These are phyloP conservation scores for Eurotiales sp. DNA, from an alignment of 2,329 filamentous ascomycete species.

Conservation along the genomic window DNA sequence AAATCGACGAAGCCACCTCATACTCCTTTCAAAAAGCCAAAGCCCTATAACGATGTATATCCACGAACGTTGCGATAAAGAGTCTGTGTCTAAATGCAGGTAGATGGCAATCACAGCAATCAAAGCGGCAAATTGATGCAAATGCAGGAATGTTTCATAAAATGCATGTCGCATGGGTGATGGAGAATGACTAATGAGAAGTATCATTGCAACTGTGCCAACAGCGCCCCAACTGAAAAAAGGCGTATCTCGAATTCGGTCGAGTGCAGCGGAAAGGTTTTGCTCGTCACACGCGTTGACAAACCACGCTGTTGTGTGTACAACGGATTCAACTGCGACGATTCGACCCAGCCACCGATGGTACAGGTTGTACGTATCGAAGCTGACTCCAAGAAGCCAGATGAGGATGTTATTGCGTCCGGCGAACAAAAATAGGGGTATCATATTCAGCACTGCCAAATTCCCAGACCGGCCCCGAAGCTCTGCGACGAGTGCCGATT, in stretches of 20 bases:
- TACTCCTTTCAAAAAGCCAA: slow-evolving; percentile 42
- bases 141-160: slow-evolving; percentile 46
- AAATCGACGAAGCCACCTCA: slow-evolving; percentile 47
- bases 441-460: slow-evolving; percentile 82
- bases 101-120: slow-evolving; percentile 44
- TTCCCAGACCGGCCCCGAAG: slow-evolving; percentile 81
- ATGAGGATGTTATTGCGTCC: slow-evolving; percentile 94
- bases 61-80: slow-evolving; percentile 40
- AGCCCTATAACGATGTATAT: slow-evolving; percentile 33
- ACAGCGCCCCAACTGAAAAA: slow-evolving; percentile 47
- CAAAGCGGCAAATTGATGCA: slow-evolving; percentile 45
- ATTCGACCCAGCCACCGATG: slow-evolving; percentile 81
- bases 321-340: slow-evolving; percentile 64
- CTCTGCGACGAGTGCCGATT: slow-evolving; percentile 66
- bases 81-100: slow-evolving; percentile 40
- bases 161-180: slow-evolving; percentile 45
- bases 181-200: slow-evolving; percentile 42
- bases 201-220: slow-evolving; percentile 38
- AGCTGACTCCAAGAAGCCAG: slow-evolving; percentile 74
- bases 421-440: slow-evolving; percentile 83
- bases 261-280: slow-evolving; percentile 29
- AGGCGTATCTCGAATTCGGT: slow-evolving; percentile 30
- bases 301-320: slow-evolving; percentile 73
- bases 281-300: slow-evolving; percentile 57
- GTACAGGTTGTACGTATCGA: slow-evolving; percentile 92